Evolutionary conservation across 2,329 filamentous ascomycete species (phyloP), one percentile per base, ranked within the genome.

Genomic region (Leptodontidium sp.): DNA sequence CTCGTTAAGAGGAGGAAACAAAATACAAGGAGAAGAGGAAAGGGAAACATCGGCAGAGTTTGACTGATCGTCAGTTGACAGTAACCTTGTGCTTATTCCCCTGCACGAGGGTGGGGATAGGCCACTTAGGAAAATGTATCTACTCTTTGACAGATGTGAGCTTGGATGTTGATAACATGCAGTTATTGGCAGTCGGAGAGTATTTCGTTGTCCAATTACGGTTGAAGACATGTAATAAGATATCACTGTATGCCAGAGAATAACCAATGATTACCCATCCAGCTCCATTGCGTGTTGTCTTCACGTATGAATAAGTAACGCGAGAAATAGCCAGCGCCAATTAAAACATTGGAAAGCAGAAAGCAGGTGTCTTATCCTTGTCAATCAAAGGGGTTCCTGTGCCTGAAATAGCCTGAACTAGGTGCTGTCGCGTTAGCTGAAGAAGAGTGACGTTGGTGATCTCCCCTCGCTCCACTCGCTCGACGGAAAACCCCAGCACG

Each of bases 21-120:
- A 58, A 47, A 21, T 2, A 8, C 7, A 35, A 14, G 8, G 55
- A n/a, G n/a, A 43, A 21, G 32, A 15, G n/a, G n/a, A 35, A 11
- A 40, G 21, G 32, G 17, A 58, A 40, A 58, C 17, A 58, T 40
- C 32, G 38, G 55, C 55, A 58, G 55, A 58, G 55, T 58, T 58
- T 58, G n/a, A 40, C 17, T 58, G 29, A 40, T 58, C 7, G 11
- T 58, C 32, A 58, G 32, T 58, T 58, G 55, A 40, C 35, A 24
- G 29, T 3, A 32, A 32, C 29, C 29, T 32, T 32, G 29, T 32
- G 29, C 29, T 32, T 32, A 32, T 32, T 32, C 29, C 29, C 29
- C 29, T 32, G 29, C 6, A 32, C 0, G 29, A 32, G 38, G 11
- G 38, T 1, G 38, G 11, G 38, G 38, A 40, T 40, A 6, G 29